Evolutionary conservation across 345 rosid genomes (phyloP).

Genomic region (Erucastrum elatum): DNA sequence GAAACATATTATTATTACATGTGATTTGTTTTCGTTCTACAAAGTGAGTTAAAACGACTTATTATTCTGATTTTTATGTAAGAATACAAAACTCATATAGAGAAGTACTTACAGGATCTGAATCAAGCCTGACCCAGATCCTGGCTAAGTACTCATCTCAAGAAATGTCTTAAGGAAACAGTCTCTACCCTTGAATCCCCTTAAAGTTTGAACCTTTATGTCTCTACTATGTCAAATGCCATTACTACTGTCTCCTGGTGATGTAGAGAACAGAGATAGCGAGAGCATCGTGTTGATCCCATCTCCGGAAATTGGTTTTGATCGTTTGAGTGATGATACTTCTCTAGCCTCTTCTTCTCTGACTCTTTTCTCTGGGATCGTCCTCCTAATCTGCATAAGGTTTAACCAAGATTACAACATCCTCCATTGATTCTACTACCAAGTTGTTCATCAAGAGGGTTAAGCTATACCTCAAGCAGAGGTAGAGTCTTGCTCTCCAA

Average conservation of each 20-base stretch:
- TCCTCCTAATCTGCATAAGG: slow-evolving; percentile 22
- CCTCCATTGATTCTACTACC: background rate
- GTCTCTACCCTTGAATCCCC: slow-evolving; percentile 18
- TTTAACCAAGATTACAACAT: slow-evolving; percentile 1
- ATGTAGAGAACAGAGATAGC: slow-evolving; percentile 39
- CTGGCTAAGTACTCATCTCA: slow-evolving; percentile 41
- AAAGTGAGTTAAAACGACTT: background rate
- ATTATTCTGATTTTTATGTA: slow-evolving; percentile 1
- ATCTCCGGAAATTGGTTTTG: slow-evolving; percentile 17
- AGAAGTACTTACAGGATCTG: slow-evolving; percentile 43
- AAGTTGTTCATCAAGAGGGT: background rate
- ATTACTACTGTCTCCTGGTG: slow-evolving; percentile 16
- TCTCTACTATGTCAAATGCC: slow-evolving; percentile 21
- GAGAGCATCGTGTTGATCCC: slow-evolving; percentile 40
- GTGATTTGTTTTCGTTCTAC: slow-evolving; percentile 10
- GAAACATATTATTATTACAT: slow-evolving; percentile 3
- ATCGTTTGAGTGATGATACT: slow-evolving; percentile 20
- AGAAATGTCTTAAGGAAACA: slow-evolving; percentile 14
- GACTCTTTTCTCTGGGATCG: slow-evolving; percentile 20
- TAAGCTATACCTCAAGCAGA: slow-evolving; percentile 36
- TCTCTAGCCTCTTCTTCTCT: slow-evolving; percentile 8
- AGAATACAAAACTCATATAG: slow-evolving; percentile 25
- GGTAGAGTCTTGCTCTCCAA: slow-evolving; percentile 39
- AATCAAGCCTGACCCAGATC: slow-evolving; percentile 28
- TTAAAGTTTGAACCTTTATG: slow-evolving; percentile 8